Base-by-base conservation (phyloP, 495 filamentous ascomycete genomes). In the Aspergillus baeticus region DNA sequence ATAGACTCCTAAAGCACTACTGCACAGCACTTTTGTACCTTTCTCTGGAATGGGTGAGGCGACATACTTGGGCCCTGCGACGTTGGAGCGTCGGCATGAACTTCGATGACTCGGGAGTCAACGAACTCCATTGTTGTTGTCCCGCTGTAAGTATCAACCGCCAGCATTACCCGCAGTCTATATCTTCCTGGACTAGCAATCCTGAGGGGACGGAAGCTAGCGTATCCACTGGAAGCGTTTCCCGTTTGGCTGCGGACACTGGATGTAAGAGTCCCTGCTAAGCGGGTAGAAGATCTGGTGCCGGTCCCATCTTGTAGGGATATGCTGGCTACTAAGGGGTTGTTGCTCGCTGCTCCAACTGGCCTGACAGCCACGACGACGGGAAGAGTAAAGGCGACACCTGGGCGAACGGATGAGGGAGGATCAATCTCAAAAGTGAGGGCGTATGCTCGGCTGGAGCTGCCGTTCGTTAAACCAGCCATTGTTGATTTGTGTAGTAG, bases 11-110 rank as follows among this genome's bases (percentile, higher is more conserved):
- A 10, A 10, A 34, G 34, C 3, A 26, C 47, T 20, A 29, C 10
- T 21, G 23, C 42, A 31, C 14, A 20, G 34, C 37, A 36, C 47
- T n/a, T 26, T 21, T 38, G 21, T 4, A 8, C 26, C 8, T 38
- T 15, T 1, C 11, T 11, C 7, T 31, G 26, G 17, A 44, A 14
- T 34, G 17, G 31, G 18, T 43, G 31, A 6, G 29, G 20, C 14
- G 42, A 72, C 70, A 45, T 66, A 76, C 73, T 70, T 62, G 70
- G 67, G 37, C 60, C 58, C 61, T 73, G 69, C 37, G 62, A 57
- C 38, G 65, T 59, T 15, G 63, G 51, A 13, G 68, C 69, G 18
- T 54, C 67, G 6, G 61, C 60, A 50, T 70, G 62, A 23, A 74
- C 70, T 54, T 68, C 51, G 22, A 76, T 72, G 17, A 73, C 54